Percentiles rank a stretch among this genome's conserved stretches.
Evolutionary conservation across 805 yeast genomes (phyloP).

Genomic region (Starmerella ratchasimensis): DNA sequence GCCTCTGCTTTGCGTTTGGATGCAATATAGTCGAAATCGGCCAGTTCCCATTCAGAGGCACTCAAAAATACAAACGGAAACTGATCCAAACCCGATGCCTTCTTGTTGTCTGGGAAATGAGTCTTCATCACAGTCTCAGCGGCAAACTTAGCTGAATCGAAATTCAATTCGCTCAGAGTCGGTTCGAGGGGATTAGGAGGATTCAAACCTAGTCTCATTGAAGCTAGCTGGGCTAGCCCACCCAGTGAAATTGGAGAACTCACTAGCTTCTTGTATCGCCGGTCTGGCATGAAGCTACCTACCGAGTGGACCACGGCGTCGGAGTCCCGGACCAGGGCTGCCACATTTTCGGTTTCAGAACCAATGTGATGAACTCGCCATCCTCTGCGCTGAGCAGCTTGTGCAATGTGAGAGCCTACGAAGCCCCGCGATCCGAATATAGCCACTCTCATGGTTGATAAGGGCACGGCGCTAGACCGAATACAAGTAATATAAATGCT

Average conservation of each 20-base stretch:
- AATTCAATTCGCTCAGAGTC: slow-evolving; percentile 7
- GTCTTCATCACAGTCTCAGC: slow-evolving; percentile 3
- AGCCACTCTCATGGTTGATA: slow-evolving; percentile 33
- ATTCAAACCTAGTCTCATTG: slow-evolving; percentile 24
- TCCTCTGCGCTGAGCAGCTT: slow-evolving; percentile 9
- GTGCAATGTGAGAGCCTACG: slow-evolving; percentile 40
- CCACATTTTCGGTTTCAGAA: slow-evolving; percentile 27
- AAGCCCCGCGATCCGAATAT: slow-evolving; percentile 87
- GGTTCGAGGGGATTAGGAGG: slow-evolving; percentile 15
- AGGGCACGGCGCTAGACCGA: too few species aligned
- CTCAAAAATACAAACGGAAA: slow-evolving; percentile 57
- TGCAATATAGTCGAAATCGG: slow-evolving; percentile 57
- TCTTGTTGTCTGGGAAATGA: background rate
- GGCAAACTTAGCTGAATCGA: slow-evolving; percentile 3
- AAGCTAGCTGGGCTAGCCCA: slow-evolving; percentile 8
- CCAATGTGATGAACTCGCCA: slow-evolving; percentile 50
- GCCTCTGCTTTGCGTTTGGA: slow-evolving; percentile 70
- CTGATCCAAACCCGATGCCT: background rate
- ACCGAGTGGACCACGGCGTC: slow-evolving; percentile 69
- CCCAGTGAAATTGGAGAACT: slow-evolving; percentile 10
- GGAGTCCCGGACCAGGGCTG: slow-evolving; percentile 33
- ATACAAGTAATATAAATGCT: too few species aligned
- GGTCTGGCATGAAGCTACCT: slow-evolving; percentile 60
- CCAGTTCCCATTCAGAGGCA: slow-evolving; percentile 54
- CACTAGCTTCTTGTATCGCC: slow-evolving; percentile 45